These are phyloP conservation scores for Coemansia aciculifera DNA, from an alignment of 192 early-diverging fungal genomes.

Conservation along the genomic window DNA sequence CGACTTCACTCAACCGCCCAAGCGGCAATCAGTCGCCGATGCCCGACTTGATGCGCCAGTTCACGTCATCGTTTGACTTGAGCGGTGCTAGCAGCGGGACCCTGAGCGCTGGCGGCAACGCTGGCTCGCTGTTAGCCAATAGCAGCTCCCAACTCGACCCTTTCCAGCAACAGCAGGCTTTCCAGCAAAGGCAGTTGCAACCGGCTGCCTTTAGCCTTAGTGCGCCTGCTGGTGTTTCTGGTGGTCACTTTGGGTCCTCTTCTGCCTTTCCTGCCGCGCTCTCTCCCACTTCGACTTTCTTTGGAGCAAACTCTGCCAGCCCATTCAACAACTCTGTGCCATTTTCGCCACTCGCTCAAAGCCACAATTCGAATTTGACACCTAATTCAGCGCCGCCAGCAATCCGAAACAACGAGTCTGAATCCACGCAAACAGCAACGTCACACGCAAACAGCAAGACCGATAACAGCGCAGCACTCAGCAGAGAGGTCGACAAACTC, in stretches of 20 bases:
- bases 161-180: slow-evolving; percentile 16
- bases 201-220: slow-evolving; percentile 22
- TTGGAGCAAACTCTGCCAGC: slow-evolving; percentile 23
- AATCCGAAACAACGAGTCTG: background rate
- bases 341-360: slow-evolving; percentile 6
- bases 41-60: slow-evolving; percentile 45
- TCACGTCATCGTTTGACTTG: slow-evolving; percentile 49
- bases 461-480: slow-evolving; percentile 11
- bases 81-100: background rate
- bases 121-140: slow-evolving; percentile 10
- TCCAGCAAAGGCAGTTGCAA: slow-evolving; percentile 10
- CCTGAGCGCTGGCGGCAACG: background rate
- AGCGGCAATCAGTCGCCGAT: slow-evolving; percentile 25
- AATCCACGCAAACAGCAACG: background rate
- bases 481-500: slow-evolving; percentile 30
- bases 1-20: slow-evolving; percentile 14
- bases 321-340: slow-evolving; percentile 21
- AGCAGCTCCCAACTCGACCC: slow-evolving; percentile 19
- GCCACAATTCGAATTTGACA: slow-evolving; percentile 5
- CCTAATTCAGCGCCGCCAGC: slow-evolving; percentile 1
- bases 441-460: slow-evolving; percentile 7
- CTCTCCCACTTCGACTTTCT: slow-evolving; percentile 23
- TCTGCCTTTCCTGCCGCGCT: slow-evolving; percentile 24
- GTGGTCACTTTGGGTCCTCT: slow-evolving; percentile 13
- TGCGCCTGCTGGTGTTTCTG: slow-evolving; percentile 8